Base-by-base conservation (phyloP, 2,329 filamentous ascomycete genomes). In the Ceratocystis eucalypticola region DNA sequence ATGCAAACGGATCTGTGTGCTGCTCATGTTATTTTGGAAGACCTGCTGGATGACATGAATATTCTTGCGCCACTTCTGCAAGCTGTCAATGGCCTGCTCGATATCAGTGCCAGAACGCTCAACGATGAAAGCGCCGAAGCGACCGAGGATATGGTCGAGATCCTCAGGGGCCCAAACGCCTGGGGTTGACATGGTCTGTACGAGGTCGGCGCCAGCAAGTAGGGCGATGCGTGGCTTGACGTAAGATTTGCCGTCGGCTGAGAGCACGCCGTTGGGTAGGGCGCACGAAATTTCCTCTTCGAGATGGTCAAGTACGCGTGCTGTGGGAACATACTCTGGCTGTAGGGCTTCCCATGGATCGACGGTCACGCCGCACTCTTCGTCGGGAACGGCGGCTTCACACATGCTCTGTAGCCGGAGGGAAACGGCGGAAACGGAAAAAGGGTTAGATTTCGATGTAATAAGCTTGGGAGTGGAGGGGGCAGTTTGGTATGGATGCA, bases 61-160 rank as follows among this genome's bases (percentile, higher is more conserved):
- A 71, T 96, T 94, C 71, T 91, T 84, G 72, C 90, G 87, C 84
- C 88, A 96, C 68, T 85, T 83, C 73, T 91, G 87, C 61, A 96
- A 79, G 57, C 84, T 87, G n/a, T 88, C 86, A 59, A 96, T 80
- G 1, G 92, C 91, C 73, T 95, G 89, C 69, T 96, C 89, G 62
- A 95, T 88, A 72, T 96, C 90, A 25, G 91, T 96, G 55, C 91
- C 92, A 50, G 86, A 87, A 68, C 93, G 85, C 79, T 96, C 89
- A n/a, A 95, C 82, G 68, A 93, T 88, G 74, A 95, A 91, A 37
- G 88, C 86, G 55, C 90, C 90, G 73, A 88, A 96, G 73, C 87
- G 83, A 61, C 89, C 86, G 22, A 96, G 79, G 68, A 96, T 96
- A 71, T 95, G 89, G 71, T 94, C 88, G 66, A 96, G 79, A 81